Evolutionary conservation across 2,329 filamentous ascomycete species (phyloP).

Genomic region (Aspergillus sp.): DNA sequence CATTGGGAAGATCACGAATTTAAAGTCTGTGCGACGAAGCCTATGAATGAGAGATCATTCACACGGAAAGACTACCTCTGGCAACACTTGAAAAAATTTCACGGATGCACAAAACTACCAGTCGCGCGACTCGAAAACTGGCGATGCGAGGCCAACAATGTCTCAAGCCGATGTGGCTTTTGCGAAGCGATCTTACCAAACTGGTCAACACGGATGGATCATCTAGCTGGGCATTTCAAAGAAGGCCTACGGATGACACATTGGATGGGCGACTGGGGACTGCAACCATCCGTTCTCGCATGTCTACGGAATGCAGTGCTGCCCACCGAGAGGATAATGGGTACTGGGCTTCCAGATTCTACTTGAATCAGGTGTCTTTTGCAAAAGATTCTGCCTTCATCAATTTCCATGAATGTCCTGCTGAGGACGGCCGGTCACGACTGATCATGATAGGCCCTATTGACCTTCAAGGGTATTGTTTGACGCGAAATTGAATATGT

Average conservation of each 20-base stretch:
- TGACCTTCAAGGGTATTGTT: too few species aligned
- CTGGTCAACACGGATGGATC: conserved; percentile 50
- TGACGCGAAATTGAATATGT: too few species aligned
- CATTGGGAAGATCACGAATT: conserved; percentile 53
- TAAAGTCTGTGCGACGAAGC: conserved; percentile 47
- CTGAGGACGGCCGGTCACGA: too few species aligned
- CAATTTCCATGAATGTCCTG: too few species aligned
- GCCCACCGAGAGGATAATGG: conserved; percentile 16
- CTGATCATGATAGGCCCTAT: too few species aligned
- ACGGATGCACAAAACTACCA: conserved; percentile 44
- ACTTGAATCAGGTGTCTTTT: too few species aligned
- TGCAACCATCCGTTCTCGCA: conserved; percentile 30
- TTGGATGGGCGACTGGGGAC: conserved; percentile 53
- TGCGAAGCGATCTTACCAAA: conserved; percentile 43
- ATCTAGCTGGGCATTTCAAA: conserved; percentile 53
- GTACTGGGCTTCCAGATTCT: too few species aligned
- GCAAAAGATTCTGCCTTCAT: too few species aligned
- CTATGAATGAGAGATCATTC: conserved; percentile 49
- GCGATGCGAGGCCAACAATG: conserved; percentile 48
- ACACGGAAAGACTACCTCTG: conserved; percentile 54
- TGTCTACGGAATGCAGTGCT: conserved; percentile 31
- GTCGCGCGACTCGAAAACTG: conserved; percentile 47
- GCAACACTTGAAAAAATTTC: conserved; percentile 55
- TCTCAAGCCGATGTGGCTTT: conserved; percentile 53
- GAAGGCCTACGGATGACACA: conserved; percentile 49